phyloP scores from a whole-genome alignment of 2,329 filamentous ascomycete species.

The Alternaria incomplexa region DNA sequence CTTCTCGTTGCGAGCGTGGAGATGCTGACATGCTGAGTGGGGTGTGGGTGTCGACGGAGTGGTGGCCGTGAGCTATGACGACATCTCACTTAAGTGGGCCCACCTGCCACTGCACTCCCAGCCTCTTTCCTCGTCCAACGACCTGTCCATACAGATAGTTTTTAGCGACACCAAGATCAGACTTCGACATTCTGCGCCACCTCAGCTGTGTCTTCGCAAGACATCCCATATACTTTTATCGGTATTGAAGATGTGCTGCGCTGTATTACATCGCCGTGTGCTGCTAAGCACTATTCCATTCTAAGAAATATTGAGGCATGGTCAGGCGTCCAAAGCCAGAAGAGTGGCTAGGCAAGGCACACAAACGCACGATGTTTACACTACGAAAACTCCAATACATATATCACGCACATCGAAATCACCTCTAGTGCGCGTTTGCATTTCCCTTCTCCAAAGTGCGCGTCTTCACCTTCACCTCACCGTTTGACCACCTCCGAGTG shows the following conservation, averaged over 20 bases:
- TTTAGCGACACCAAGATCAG: neutral
- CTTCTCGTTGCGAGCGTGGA: neutral
- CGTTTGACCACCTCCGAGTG: neutral
- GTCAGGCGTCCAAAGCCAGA: neutral
- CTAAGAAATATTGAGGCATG: neutral
- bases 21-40: neutral
- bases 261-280: neutral
- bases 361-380: neutral
- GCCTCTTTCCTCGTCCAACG: neutral
- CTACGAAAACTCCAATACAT: neutral
- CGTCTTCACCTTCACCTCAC: neutral
- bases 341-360: slow-evolving; percentile 2
- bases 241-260: neutral
- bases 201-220: neutral
- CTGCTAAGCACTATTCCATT: neutral
- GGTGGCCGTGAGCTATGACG: neutral
- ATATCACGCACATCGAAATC: neutral
- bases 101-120: neutral
- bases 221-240: neutral
- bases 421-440: neutral
- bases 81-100: neutral
- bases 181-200: neutral
- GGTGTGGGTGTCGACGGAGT: neutral
- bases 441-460: neutral
- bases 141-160: neutral